Evolutionary conservation across 805 yeast species (phyloP), one percentile per base, ranked within the genome.

Genomic region (Pichia nakasei): DNA sequence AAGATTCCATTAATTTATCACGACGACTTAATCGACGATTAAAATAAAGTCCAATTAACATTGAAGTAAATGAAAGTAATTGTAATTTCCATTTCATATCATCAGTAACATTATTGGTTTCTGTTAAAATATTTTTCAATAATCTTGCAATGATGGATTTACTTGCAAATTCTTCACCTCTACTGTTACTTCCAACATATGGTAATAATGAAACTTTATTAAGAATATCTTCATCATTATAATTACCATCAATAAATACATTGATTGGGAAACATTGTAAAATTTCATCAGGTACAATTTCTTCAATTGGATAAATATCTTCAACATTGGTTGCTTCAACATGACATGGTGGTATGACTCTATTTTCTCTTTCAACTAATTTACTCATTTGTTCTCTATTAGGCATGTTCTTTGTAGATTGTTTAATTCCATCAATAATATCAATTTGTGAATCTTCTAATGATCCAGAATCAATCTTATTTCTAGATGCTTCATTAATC

Each of bases 291-390:
- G 93, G 82, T 60, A 93, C 77, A 58, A 93, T 76, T 55, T 70
- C 76, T 47, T 69, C 68, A 35, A 88, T 54, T 33, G 95, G 85
- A 60, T 89, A 93, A 38, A 89, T 73, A 48, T 87, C 93, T 55
- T 82, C 88, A 34, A 83, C 91, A 42, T 73, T 71, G 9, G 85
- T 80, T n/a, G 97, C 96, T 40, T 77, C 85, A 27, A 73, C 73
- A 55, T 87, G 70, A 52, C 81, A 84, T 17, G 67, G 62, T 6
- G 97, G 97, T 15, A 89, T 85, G 26, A 95, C 95, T 61, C 97
- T 77, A 49, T 82, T 88, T 35, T 71, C 71, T 35, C 70, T 70
- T 26, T 76, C 71, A 29, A 80, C 75, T 20, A 64, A 67, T 38
- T 73, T 72, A 20, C 70, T 72, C 67, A 88, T 70, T 57, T 80